Evolutionary conservation across 2,329 filamentous ascomycete genomes (phyloP).

Genomic region (Colletotrichum zoysiae): DNA sequence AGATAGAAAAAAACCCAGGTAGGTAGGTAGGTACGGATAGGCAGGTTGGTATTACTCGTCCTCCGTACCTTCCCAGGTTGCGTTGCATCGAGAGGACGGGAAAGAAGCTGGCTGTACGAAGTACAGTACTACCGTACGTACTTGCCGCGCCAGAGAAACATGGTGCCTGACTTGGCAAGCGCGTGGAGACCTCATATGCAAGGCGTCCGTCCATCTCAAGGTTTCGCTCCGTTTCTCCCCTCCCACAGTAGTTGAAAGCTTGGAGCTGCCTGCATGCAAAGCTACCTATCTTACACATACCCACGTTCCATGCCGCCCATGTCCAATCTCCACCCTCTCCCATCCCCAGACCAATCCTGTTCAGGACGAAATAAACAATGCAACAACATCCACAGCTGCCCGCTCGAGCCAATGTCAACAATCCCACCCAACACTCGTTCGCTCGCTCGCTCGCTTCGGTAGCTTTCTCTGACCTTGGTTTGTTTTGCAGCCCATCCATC

Average conservation of each 20-base stretch:
- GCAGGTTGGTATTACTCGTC: not conserved
- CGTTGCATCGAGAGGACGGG: constrained; percentile 9
- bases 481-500: not conserved
- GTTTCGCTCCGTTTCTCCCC: too few species aligned
- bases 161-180: constrained; percentile 25
- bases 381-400: constrained; percentile 28
- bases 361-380: constrained; percentile 41
- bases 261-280: not conserved
- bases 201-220: constrained; percentile 18
- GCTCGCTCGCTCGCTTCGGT: not conserved
- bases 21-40: too few species aligned
- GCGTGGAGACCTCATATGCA: constrained; percentile 33
- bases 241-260: not conserved
- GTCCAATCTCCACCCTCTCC: constrained; percentile 6
- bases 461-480: constrained; percentile 6
- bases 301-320: not conserved
- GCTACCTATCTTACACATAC: too few species aligned
- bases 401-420: constrained; percentile 38
- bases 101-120: not conserved
- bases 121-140: too few species aligned
- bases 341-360: constrained; percentile 22
- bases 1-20: not conserved
- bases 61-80: constrained; percentile 1
- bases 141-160: constrained; percentile 13
- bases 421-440: constrained; percentile 22